Base-by-base conservation (phyloP, 2,329 filamentous ascomycete species). In the Fusarium sp. region DNA sequence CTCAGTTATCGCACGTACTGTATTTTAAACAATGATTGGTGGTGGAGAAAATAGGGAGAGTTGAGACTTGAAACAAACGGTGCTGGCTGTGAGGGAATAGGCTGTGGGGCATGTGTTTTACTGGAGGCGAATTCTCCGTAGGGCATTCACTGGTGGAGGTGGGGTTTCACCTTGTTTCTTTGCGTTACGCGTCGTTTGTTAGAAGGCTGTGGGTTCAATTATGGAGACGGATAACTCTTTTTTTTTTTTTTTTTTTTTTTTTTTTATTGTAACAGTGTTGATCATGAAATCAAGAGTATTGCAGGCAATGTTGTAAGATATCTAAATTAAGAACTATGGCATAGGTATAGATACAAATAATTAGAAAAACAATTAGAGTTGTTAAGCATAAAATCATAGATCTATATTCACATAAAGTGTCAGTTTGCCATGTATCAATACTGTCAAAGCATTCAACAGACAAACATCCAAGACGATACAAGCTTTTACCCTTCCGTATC, bases 111-210 rank as follows among this genome's bases (percentile, higher is more conserved):
- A 31, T 60, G 18, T 65, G 48, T 56, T 68, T 64, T 45, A 70
- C 36, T 65, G 57, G 28, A 54, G 48, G 39, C 35, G 44, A 60
- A 48, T 61, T 35, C 28, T 53, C 64, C 30, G 36, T 33, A 22
- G 42, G 33, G 30, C 9, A 41, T n/a, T 39, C 38, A 36, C 30
- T 53, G 22, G 57, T 54, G 36, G 55, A 39, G 54, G 42, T 28
- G 42, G 38, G 35, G 42, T 48, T 47, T 31, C 36, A 58, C 26
- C 13, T 53, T 39, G 56, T 62, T 53, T 50, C 50, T 22, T 20
- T 33, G 61, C 30, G 48, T 68, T 70, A 69, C 66, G 66, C 66
- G 66, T 69, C 66, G 66, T 57, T 26, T 62, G 64, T 68, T 55
- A 39, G 36, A 54, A 63, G 67, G 45, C 31, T 53, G 58, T 70